A percentile compares a stretch with the other conserved stretches of the same genome.
Conservation (phyloP, 176 grass and related monocot species). For the Dactylis glomerata region DNA sequence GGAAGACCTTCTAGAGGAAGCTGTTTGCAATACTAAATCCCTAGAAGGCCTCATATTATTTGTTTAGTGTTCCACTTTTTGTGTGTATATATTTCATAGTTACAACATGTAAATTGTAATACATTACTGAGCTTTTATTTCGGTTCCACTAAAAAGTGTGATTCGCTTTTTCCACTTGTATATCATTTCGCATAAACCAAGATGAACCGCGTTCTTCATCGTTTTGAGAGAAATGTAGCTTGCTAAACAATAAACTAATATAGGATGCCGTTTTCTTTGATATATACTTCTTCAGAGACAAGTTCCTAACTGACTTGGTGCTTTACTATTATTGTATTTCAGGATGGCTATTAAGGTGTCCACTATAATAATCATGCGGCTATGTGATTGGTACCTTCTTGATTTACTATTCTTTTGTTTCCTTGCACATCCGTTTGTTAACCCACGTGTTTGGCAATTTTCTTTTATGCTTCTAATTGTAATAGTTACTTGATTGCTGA, state of each 20-base stretch:
- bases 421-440: too few species aligned
- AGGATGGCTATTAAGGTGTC: too few species aligned
- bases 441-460: too few species aligned
- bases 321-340: not conserved
- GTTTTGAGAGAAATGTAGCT: not conserved
- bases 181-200: not conserved
- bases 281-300: not conserved
- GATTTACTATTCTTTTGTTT: too few species aligned
- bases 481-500: too few species aligned
- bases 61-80: conserved; percentile 4
- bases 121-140: not conserved
- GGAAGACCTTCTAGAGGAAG: too few species aligned
- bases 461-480: too few species aligned
- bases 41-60: not conserved
- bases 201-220: not conserved
- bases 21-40: too few species aligned
- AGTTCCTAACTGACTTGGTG: not conserved
- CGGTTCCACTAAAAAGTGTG: not conserved
- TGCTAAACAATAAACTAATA: not conserved
- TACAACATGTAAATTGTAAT: not conserved
- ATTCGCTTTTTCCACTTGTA: not conserved
- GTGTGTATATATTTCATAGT: conserved; percentile 18
- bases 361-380: too few species aligned
- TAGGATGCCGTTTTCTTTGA: not conserved
- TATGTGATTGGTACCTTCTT: too few species aligned